A percentile compares a stretch with the other conserved stretches of the same genome.
Evolutionary conservation across 2,329 filamentous ascomycete species (phyloP).

Genomic region (Orbilia javanica): DNA sequence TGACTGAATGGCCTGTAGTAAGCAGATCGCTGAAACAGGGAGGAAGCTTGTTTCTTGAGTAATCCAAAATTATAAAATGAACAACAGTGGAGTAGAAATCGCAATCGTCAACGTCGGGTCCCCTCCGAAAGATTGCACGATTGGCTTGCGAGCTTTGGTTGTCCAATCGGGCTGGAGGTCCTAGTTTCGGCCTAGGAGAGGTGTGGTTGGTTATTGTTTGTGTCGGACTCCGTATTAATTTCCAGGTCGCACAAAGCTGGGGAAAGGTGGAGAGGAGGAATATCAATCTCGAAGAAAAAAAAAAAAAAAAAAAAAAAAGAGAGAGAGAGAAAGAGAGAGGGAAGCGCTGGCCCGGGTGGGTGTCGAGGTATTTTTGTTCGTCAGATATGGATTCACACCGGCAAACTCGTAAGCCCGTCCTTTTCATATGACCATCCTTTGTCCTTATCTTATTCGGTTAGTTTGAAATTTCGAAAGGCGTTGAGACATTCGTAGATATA

Average conservation of each 20-base stretch:
- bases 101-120: conserved; percentile 34
- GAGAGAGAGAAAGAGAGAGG: not conserved
- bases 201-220: conserved; percentile 21
- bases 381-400: not conserved
- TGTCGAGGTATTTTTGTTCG: not conserved
- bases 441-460: no score
- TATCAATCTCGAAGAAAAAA: no score
- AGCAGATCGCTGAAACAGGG: conserved; percentile 42
- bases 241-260: conserved; percentile 49
- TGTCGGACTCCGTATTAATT: conserved; percentile 47
- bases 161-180: not conserved
- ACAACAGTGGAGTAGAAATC: not conserved
- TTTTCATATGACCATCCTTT: no score
- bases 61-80: conserved; percentile 13
- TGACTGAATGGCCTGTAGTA: not conserved
- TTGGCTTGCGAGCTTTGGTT: not conserved
- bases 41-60: conserved; percentile 8
- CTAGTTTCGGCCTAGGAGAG: not conserved
- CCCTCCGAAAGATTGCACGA: not conserved
- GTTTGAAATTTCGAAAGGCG: no score
- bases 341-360: not conserved
- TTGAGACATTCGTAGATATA: no score
- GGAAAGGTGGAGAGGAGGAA: conserved; percentile 31
- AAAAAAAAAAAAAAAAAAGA: not conserved
- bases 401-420: not conserved